Percentiles rank a stretch among this genome's conserved stretches.
These are phyloP conservation scores for Sphagnum contortum DNA, from an alignment of 225 moss, liverwort and hornwort species.

Conservation along the genomic window DNA sequence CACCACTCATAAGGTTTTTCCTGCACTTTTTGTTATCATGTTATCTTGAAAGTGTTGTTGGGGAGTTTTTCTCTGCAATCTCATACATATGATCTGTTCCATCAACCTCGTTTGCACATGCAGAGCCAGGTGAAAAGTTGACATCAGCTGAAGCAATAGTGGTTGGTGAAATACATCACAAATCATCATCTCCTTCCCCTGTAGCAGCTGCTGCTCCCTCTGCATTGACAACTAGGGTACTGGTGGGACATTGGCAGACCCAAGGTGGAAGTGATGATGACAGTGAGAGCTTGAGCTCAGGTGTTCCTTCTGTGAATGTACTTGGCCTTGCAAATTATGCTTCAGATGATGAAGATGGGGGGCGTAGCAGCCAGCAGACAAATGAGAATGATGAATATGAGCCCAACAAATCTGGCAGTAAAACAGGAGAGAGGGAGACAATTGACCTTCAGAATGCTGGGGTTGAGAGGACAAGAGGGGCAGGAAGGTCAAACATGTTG, in stretches of 20 bases:
- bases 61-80: too few relatives aligned
- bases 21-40: too few relatives aligned
- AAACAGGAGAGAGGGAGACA: constrained; percentile 12
- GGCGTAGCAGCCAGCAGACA: constrained; percentile 31
- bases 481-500: constrained; percentile 3
- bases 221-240: constrained; percentile 50
- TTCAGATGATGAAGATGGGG: constrained; percentile 90
- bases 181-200: constrained; percentile 27
- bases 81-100: too few relatives aligned
- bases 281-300: constrained; percentile 65
- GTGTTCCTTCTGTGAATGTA: constrained; percentile 65
- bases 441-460: constrained; percentile 23
- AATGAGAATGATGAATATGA: constrained; percentile 24
- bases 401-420: constrained; percentile 12
- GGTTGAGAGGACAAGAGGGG: constrained; percentile 16
- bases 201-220: constrained; percentile 19
- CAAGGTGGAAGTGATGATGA: constrained; percentile 53
- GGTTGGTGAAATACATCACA: constrained; percentile 16
- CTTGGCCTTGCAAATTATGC: constrained; percentile 97
- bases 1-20: too few relatives aligned
- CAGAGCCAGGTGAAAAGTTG: constrained; percentile 35
- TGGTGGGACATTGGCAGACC: constrained; percentile 48
- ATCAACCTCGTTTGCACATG: too few relatives aligned
- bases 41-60: too few relatives aligned
- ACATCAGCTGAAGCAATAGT: constrained; percentile 21